Base-by-base conservation (phyloP, 2,329 filamentous ascomycete genomes). In the Ophiocordyceps camponoti-floridani region DNA sequence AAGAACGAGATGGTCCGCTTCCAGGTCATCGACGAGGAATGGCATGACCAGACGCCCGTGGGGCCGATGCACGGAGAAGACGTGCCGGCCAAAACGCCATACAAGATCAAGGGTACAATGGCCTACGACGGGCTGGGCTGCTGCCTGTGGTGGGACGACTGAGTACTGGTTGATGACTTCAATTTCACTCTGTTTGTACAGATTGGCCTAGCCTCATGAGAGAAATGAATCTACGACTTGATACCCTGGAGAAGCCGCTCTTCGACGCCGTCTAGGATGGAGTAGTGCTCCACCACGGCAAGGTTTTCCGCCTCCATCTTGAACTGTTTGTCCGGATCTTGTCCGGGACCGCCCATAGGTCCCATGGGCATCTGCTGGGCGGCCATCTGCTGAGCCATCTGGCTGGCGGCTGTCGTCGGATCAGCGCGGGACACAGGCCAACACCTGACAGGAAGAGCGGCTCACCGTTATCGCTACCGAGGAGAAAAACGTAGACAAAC, bases 311-410 rank as follows among this genome's bases (percentile, higher is more conserved):
- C 84, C 66, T 98, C 91, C 42, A 72, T 84, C 60, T 82, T 71
- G 64, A 95, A 98, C 60, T 94, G 76, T 71, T 98, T 98, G 64
- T 96, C 84, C 0, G 88, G 86, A 58, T 98, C 93, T 56, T 91
- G 82, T 23, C 89, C 88, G 1, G 91, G 88, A 28, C 84, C 87
- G 62, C 94, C 94, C 68, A 91, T 82, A 26, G 59, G 58, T 44
- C 59, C 62, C 45, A 58, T 52, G 31, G 53, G 58, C 57, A 60
- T 61, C 47, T 63, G 61, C 57, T 88, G 77, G 28, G 73, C 75
- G 51, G 79, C 78, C 75, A 94, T 89, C 62, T 95, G 87, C 61
- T 93, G 84, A 37, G 84, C 75, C 70, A 94, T 86, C 62, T 95
- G 87, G 61, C 77, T 91, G 42, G 89, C 89, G 55, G 88, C 88